Evolutionary conservation across 2,329 filamentous ascomycete genomes (phyloP).

Genomic region (Paracoccidioides brasiliensis): DNA sequence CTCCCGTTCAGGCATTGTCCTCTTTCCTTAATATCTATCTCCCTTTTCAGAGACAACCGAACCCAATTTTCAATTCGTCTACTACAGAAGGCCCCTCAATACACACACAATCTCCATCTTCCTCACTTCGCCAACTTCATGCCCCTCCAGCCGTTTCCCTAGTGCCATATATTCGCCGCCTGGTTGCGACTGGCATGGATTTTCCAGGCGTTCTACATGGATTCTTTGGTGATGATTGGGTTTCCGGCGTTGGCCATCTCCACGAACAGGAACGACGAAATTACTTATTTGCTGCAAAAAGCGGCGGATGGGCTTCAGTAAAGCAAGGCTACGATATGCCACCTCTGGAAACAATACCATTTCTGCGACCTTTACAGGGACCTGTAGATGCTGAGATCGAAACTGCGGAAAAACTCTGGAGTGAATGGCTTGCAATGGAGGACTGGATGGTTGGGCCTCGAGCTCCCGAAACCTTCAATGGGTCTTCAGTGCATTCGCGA

Average conservation of each 20-base stretch:
- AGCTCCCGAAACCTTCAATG: conserved; percentile 41
- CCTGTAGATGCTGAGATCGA: conserved; percentile 69
- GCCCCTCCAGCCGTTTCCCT: conserved; percentile 47
- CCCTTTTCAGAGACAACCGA: conserved; percentile 59
- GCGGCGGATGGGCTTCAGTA: conserved; percentile 74
- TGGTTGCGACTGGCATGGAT: conserved; percentile 87
- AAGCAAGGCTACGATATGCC: conserved; percentile 85
- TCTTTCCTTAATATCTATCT: conserved; percentile 85
- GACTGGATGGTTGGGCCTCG: conserved; percentile 95
- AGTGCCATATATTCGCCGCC: conserved; percentile 76
- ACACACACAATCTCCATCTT: not conserved
- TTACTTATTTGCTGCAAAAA: conserved; percentile 91
- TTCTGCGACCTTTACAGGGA: conserved; percentile 67
- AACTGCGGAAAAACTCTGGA: conserved; percentile 73
- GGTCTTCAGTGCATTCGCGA: conserved; percentile 25
- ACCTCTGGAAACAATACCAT: conserved; percentile 72
- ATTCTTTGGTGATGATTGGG: conserved; percentile 94
- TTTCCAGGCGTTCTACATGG: conserved; percentile 74
- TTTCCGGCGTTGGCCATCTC: conserved; percentile 61
- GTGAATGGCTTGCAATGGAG: conserved; percentile 90
- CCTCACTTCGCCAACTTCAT: not conserved
- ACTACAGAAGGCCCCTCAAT: conserved; percentile 15
- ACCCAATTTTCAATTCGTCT: conserved; percentile 35
- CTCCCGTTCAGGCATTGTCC: conserved; percentile 72
- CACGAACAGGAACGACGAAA: conserved; percentile 86